These are phyloP conservation scores for Colletotrichum cuscutae DNA, from an alignment of 2,329 filamentous ascomycete species.

Conservation along the genomic window DNA sequence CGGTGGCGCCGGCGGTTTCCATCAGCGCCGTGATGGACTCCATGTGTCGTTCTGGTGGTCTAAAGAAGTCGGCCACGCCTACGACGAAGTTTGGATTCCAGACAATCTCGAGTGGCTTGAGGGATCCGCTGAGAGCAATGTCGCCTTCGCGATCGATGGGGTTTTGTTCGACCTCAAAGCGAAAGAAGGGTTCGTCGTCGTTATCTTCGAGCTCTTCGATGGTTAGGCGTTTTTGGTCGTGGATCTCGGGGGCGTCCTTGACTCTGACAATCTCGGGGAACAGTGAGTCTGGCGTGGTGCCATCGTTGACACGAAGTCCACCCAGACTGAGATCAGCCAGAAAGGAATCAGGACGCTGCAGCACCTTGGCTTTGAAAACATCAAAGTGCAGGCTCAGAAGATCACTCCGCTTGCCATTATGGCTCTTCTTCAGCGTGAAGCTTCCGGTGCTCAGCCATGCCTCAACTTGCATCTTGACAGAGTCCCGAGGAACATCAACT, in stretches of 20 bases:
- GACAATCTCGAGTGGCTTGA: slow-evolving; percentile 96
- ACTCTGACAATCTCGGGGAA: slow-evolving; percentile 96
- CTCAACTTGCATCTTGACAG: slow-evolving; percentile 91
- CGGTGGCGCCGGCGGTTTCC: slow-evolving; percentile 94
- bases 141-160: slow-evolving; percentile 94
- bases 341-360: slow-evolving; percentile 91
- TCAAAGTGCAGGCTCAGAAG: slow-evolving; percentile 94
- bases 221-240: slow-evolving; percentile 59
- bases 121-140: slow-evolving; percentile 86
- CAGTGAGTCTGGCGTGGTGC: slow-evolving; percentile 88
- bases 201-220: slow-evolving; percentile 63
- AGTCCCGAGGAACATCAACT: slow-evolving; percentile 90
- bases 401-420: slow-evolving; percentile 80
- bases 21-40: slow-evolving; percentile 96
- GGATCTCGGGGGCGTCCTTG: slow-evolving; percentile 78
- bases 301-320: slow-evolving; percentile 93
- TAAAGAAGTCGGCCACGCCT: slow-evolving; percentile 93
- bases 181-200: slow-evolving; percentile 83
- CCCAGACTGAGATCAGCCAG: slow-evolving; percentile 90
- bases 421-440: slow-evolving; percentile 90
- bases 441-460: slow-evolving; percentile 94
- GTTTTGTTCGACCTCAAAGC: slow-evolving; percentile 92
- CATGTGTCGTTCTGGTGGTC: slow-evolving; percentile 96
- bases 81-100: slow-evolving; percentile 96
- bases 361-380: slow-evolving; percentile 87